phyloP scores from a whole-genome alignment of 2,329 filamentous ascomycete species.

The Keithomyces neogunnii region DNA sequence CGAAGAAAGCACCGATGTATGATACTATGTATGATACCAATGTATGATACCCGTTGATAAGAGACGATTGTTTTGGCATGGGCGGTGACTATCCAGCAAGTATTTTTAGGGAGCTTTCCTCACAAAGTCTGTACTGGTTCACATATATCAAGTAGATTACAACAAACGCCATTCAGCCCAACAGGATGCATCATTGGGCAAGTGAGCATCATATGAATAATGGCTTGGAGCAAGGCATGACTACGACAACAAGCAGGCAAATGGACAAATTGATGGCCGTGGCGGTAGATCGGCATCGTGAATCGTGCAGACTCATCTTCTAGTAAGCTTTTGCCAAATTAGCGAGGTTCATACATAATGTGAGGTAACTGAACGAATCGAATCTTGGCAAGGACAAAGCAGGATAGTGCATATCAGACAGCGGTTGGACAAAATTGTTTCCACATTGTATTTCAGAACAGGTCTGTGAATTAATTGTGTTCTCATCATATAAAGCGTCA shows the following conservation, averaged over 20 bases:
- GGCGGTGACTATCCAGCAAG: too few relatives aligned
- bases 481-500: slow-evolving; percentile 52
- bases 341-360: background rate
- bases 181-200: too few relatives aligned
- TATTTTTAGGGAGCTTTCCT: too few relatives aligned
- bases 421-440: slow-evolving; percentile 69
- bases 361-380: background rate
- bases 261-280: background rate
- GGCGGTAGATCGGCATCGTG: too few relatives aligned
- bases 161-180: too few relatives aligned
- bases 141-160: too few relatives aligned
- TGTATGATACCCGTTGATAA: too few relatives aligned
- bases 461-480: slow-evolving; percentile 66
- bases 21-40: slow-evolving; percentile 6
- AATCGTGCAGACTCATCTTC: too few relatives aligned
- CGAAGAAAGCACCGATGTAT: slow-evolving; percentile 47
- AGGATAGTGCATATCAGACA: slow-evolving; percentile 50
- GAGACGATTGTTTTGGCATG: too few relatives aligned
- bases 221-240: background rate
- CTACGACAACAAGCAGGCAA: background rate
- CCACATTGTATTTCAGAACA: slow-evolving; percentile 70
- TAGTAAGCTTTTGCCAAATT: background rate
- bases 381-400: background rate
- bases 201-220: too few relatives aligned
- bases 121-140: too few relatives aligned